These are phyloP conservation scores for Colletotrichum paranaense DNA, from an alignment of 2,329 filamentous ascomycete genomes.

Conservation along the genomic window DNA sequence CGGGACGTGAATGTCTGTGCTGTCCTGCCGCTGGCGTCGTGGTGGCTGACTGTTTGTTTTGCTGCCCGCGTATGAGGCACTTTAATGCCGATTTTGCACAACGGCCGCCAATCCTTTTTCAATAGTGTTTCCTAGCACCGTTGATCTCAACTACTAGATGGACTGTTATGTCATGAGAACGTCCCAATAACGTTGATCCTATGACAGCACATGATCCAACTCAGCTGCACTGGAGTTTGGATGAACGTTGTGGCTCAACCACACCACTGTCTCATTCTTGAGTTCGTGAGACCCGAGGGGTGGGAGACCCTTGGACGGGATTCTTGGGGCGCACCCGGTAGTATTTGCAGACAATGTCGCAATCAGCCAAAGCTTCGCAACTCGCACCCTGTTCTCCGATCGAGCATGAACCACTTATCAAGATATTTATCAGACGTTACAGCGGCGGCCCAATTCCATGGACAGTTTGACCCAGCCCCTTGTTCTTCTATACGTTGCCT, in stretches of 20 bases:
- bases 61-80: not conserved
- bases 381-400: not conserved
- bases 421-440: not conserved
- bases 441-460: not conserved
- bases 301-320: not conserved
- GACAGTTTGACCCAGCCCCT: not conserved
- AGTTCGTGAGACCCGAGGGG: not conserved
- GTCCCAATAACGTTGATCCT: not conserved
- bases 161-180: not conserved
- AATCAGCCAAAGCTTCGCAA: not conserved
- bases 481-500: constrained; percentile 4
- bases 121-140: not conserved
- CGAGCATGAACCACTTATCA: not conserved
- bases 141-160: not conserved
- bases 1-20: constrained; percentile 27
- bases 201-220: not conserved
- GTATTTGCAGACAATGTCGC: not conserved
- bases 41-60: not conserved
- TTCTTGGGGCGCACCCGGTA: not conserved
- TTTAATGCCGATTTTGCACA: constrained; percentile 3
- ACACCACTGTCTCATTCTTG: not conserved
- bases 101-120: not conserved
- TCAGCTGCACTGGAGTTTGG: not conserved
- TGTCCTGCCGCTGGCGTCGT: not conserved
- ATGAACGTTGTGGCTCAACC: not conserved